Percentiles rank a stretch among this genome's conserved stretches.
These are phyloP conservation scores for Microbotryomycetes sp. DNA, from an alignment of 1,284 basidiomycete species.

Conservation along the genomic window DNA sequence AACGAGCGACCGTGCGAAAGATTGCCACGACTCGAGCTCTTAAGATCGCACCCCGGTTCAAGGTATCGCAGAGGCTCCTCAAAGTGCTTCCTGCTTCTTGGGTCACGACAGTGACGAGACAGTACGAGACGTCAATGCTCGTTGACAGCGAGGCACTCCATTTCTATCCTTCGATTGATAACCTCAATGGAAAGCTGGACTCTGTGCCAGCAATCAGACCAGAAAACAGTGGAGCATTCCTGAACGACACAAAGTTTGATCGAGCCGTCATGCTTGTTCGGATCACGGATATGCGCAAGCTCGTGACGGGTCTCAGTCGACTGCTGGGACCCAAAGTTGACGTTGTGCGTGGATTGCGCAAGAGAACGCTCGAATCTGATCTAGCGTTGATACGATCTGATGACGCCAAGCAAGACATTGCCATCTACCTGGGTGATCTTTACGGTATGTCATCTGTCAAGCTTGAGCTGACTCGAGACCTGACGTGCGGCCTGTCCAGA, in stretches of 20 bases:
- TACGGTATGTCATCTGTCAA: constrained; percentile 55
- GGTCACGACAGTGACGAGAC: constrained; percentile 1
- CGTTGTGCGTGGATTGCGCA: constrained; percentile 71
- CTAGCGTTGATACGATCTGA: constrained; percentile 19
- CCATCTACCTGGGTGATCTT: constrained; percentile 83
- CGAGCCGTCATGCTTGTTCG: constrained; percentile 52
- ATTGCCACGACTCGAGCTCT: not conserved
- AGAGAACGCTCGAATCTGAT: constrained; percentile 52
- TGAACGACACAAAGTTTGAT: constrained; percentile 15
- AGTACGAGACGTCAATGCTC: constrained; percentile 22
- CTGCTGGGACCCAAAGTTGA: constrained; percentile 75
- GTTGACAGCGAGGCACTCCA: constrained; percentile 26
- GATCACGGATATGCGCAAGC: constrained; percentile 71
- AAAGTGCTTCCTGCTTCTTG: constrained; percentile 10
- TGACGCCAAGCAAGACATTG: constrained; percentile 37
- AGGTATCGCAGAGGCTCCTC: constrained; percentile 7
- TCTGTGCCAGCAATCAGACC: not conserved
- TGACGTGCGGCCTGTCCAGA: constrained; percentile 53
- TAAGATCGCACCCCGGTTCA: not conserved
- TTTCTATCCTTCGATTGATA: constrained; percentile 1
- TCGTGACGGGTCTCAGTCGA: constrained; percentile 74
- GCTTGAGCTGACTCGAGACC: too few species aligned
- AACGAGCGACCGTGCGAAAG: not conserved
- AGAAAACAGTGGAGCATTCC: not conserved
- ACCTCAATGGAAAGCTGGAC: not conserved